These are phyloP conservation scores for Lineolata rhizophorae DNA, from an alignment of 495 filamentous ascomycete species.

Conservation along the genomic window DNA sequence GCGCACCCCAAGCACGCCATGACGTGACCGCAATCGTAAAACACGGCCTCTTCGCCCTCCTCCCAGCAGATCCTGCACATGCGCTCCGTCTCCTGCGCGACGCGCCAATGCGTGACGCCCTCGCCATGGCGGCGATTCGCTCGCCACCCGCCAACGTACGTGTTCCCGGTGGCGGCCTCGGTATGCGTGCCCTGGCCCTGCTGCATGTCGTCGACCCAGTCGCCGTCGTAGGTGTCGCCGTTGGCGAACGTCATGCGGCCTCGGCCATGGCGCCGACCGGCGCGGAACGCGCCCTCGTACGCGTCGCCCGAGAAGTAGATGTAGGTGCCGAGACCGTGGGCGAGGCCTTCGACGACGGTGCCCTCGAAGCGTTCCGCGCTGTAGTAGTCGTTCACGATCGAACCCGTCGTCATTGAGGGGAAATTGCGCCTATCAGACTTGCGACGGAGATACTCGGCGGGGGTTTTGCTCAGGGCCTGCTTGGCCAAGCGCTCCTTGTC, in stretches of 20 bases:
- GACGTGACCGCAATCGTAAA: slow-evolving; percentile 46
- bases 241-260: slow-evolving; percentile 37
- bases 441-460: slow-evolving; percentile 8
- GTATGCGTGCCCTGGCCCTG: slow-evolving; percentile 37
- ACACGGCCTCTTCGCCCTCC: slow-evolving; percentile 35
- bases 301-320: slow-evolving; percentile 30
- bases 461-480: slow-evolving; percentile 8
- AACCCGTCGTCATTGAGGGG: slow-evolving; percentile 7
- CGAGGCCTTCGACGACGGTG: slow-evolving; percentile 8
- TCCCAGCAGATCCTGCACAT: slow-evolving; percentile 45
- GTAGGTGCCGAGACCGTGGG: slow-evolving; percentile 24
- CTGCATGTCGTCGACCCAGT: slow-evolving; percentile 31
- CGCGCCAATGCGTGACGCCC: slow-evolving; percentile 39
- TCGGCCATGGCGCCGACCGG: slow-evolving; percentile 26
- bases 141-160: slow-evolving; percentile 41
- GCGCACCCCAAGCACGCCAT: slow-evolving; percentile 41
- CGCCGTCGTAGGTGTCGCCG: slow-evolving; percentile 39
- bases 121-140: slow-evolving; percentile 38
- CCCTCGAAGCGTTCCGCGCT: slow-evolving; percentile 16
- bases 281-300: slow-evolving; percentile 32
- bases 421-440: slow-evolving; percentile 9
- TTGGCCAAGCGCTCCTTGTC: slow-evolving; percentile 6
- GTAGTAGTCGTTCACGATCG: slow-evolving; percentile 14
- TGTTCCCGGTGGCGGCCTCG: slow-evolving; percentile 37
- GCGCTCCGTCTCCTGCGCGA: slow-evolving; percentile 38